These are phyloP conservation scores for Geotrichum citri-aurantii DNA, from an alignment of 1,139 yeast species.

Conservation along the genomic window DNA sequence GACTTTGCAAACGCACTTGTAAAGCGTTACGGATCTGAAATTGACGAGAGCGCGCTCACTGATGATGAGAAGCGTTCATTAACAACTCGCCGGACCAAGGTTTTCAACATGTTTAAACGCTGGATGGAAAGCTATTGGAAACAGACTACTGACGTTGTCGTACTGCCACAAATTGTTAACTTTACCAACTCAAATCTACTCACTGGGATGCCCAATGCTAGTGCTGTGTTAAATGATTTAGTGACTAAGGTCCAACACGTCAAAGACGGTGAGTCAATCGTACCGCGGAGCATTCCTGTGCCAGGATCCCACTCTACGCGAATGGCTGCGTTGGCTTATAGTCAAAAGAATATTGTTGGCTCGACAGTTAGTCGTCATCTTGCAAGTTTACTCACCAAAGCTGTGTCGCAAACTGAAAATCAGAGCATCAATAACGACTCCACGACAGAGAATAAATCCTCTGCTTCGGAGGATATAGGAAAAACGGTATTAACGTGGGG, in stretches of 20 bases:
- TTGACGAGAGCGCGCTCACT: not conserved
- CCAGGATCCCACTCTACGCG: constrained; percentile 18
- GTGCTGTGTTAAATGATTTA: constrained; percentile 22
- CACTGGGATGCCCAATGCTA: constrained; percentile 27
- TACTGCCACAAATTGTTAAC: constrained; percentile 64
- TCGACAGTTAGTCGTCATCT: constrained; percentile 7
- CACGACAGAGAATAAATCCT: constrained; percentile 5
- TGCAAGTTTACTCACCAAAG: constrained; percentile 8
- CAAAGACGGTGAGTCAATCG: constrained; percentile 27
- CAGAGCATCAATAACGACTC: not conserved
- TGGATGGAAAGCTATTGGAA: constrained; percentile 93
- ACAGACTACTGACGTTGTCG: constrained; percentile 50
- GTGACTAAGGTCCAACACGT: constrained; percentile 24
- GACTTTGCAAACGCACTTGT: constrained; percentile 69
- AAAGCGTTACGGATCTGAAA: constrained; percentile 49
- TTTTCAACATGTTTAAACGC: constrained; percentile 61
- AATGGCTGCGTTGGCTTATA: constrained; percentile 9
- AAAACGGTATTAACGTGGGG: constrained; percentile 18
- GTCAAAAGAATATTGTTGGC: constrained; percentile 6
- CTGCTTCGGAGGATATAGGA: not conserved
- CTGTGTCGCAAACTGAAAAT: constrained; percentile 3
- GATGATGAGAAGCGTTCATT: constrained; percentile 30
- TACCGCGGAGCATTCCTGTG: constrained; percentile 24
- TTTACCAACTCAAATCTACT: constrained; percentile 56
- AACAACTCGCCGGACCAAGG: constrained; percentile 60